phyloP scores from a whole-genome alignment of 169 alveolate genomes.

The Theileria parva region DNA sequence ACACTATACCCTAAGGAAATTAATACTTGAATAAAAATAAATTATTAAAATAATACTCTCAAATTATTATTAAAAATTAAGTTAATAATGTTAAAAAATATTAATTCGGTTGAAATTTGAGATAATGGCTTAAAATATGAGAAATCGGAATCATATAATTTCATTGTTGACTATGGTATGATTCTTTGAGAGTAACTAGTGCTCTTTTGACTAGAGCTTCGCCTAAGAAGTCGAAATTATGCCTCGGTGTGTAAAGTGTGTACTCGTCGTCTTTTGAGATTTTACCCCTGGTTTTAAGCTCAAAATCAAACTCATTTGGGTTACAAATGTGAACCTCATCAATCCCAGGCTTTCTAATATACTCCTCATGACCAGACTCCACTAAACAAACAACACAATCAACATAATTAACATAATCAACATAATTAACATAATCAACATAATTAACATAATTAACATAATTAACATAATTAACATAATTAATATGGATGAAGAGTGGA shows the following conservation, averaged over 20 bases:
- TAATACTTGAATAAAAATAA: too few species aligned
- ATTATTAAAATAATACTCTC: too few species aligned
- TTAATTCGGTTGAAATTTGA: not conserved
- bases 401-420: not conserved
- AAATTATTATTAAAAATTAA: too few species aligned
- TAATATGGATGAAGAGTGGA: not conserved
- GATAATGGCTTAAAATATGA: not conserved
- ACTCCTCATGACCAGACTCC: not conserved
- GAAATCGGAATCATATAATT: not conserved
- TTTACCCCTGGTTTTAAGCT: not conserved
- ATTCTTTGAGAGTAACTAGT: not conserved
- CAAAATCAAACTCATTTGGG: constrained; percentile 16
- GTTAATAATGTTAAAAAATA: not conserved
- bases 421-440: not conserved
- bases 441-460: not conserved
- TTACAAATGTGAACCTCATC: constrained; percentile 56
- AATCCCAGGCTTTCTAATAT: constrained; percentile 42
- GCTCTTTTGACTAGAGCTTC: constrained; percentile 22
- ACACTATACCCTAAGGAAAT: too few species aligned
- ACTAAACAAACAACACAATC: not conserved
- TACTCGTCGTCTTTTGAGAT: constrained; percentile 37
- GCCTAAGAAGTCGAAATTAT: constrained; percentile 56
- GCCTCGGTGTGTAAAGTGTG: constrained; percentile 49
- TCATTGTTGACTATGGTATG: not conserved
- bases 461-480: not conserved